These are phyloP conservation scores for Bacterosira constricta DNA, from an alignment of 108 stramenopile genomes.

Conservation along the genomic window DNA sequence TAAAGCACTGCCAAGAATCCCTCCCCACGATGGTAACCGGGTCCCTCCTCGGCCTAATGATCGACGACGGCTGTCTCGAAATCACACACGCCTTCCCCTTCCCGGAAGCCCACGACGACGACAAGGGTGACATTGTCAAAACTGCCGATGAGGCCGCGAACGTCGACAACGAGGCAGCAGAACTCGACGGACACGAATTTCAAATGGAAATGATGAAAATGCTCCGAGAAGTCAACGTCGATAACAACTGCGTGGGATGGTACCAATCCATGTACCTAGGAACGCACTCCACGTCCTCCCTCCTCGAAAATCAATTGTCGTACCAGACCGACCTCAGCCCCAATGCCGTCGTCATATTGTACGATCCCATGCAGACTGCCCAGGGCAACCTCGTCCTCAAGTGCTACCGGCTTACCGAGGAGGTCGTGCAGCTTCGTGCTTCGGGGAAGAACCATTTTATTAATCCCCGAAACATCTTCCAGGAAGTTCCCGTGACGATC, in stretches of 20 bases:
- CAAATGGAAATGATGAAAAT: constrained; percentile 99
- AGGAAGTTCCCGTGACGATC: constrained; percentile 91
- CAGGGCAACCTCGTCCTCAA: constrained; percentile 91
- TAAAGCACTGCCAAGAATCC: constrained; percentile 97
- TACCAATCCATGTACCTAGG: constrained; percentile 98
- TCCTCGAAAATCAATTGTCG: constrained; percentile 93
- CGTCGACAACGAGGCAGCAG: constrained; percentile 62
- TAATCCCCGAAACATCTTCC: constrained; percentile 86
- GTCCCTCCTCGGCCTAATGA: constrained; percentile 93
- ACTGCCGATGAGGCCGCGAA: constrained; percentile 60
- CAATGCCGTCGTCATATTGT: constrained; percentile 94
- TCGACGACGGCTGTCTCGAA: constrained; percentile 77
- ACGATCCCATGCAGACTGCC: constrained; percentile 95
- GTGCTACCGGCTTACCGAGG: constrained; percentile 92
- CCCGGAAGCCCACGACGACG: constrained; percentile 59
- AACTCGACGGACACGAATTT: constrained; percentile 82
- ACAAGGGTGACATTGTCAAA: constrained; percentile 52
- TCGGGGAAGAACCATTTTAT: constrained; percentile 72
- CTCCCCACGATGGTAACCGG: constrained; percentile 94
- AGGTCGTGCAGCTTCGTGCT: constrained; percentile 75
- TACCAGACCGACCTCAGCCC: constrained; percentile 95
- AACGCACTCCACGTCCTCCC: constrained; percentile 83
- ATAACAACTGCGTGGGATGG: constrained; percentile 99
- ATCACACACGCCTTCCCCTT: constrained; percentile 94
- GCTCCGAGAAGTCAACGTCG: constrained; percentile 97